Evolutionary conservation across 2,329 filamentous ascomycete species (phyloP), one percentile per base, ranked within the genome.

Genomic region (Beauveria scarabaeidicola): DNA sequence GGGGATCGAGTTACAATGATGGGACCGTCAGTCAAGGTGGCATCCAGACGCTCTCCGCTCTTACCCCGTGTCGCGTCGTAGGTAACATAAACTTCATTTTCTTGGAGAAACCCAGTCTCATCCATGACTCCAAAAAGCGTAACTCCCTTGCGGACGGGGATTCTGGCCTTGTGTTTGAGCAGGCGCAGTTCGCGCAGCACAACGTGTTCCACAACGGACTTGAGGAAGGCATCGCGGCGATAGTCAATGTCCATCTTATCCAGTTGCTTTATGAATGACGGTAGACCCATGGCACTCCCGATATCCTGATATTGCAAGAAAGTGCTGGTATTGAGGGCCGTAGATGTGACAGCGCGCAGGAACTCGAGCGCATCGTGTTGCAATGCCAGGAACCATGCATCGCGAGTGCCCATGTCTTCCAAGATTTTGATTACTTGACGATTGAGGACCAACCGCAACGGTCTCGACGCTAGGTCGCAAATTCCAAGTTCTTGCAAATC

Each of bases 111-210:
- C 0, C 82, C 83, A 0, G 88, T 91, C 70, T 95, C 90, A 63
- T 96, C 91, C 83, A 94, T 88, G 53, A 95, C 78, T 0, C 91
- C 91, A 64, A 91, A 91, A 0, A 95, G 77, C 0, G 89, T 91
- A n/a, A 86, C 80, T 0, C 89, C 91, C 15, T 86, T 70, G 0
- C 80, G 71, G 0, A 96, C 81, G 0, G 83, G 86, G 40, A 95
- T 94, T 1, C 89, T 83, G 0, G 88, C 84, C 56, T 86, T 88
- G 72, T 94, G 85, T 69, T 95, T 96, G 40, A 96, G 74, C 32
- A 88, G 78, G 4, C 89, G 82, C 5, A 96, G 74, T 64, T 89
- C 86, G 2, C 81, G 76, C n/a, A 94, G 74, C 0, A 92, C 78
- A 8, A 85, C 77, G 8, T 89, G 80, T 65, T 94, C 88, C 0